Evolutionary conservation across 108 stramenopile genomes (phyloP).

Genomic region (Skeletonema marinoi): DNA sequence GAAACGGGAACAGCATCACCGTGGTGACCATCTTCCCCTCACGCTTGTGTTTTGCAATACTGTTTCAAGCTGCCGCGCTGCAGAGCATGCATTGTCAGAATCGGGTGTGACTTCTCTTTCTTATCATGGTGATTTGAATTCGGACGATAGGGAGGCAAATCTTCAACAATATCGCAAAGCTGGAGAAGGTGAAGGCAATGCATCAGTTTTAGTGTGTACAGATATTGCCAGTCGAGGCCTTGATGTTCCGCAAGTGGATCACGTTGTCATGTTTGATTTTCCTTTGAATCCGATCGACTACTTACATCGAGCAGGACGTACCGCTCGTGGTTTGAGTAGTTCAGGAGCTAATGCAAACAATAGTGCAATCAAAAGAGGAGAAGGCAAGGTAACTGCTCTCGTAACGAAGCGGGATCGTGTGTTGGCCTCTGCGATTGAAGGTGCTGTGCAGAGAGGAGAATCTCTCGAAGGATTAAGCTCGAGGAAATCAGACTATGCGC

Average conservation of each 20-base stretch:
- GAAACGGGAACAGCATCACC: conserved; percentile 22
- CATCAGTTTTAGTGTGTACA: conserved; percentile 87
- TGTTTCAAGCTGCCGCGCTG: conserved; percentile 86
- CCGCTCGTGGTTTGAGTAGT: conserved; percentile 71
- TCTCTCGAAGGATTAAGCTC: conserved; percentile 80
- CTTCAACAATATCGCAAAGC: conserved; percentile 63
- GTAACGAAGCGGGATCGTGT: conserved; percentile 88
- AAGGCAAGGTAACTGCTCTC: conserved; percentile 84
- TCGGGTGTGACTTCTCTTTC: conserved; percentile 59
- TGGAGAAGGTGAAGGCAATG: conserved; percentile 35
- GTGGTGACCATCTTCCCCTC: conserved; percentile 30
- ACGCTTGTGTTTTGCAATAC: conserved; percentile 98
- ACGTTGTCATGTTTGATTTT: conserved; percentile 94
- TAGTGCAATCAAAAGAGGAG: conserved; percentile 39
- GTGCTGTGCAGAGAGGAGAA: conserved; percentile 76
- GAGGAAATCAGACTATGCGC: conserved; percentile 83
- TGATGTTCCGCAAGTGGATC: conserved; percentile 89
- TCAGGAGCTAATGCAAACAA: not conserved
- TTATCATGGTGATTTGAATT: conserved; percentile 93
- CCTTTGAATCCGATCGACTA: conserved; percentile 92
- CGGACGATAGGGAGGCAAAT: conserved; percentile 64
- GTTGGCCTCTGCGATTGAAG: conserved; percentile 83
- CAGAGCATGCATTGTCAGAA: conserved; percentile 90
- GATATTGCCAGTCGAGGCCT: conserved; percentile 96
- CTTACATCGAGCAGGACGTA: conserved; percentile 90